Evolutionary conservation across 306 rosid species (phyloP), one percentile per base, ranked within the genome.

Genomic region (Casuarina glauca): DNA sequence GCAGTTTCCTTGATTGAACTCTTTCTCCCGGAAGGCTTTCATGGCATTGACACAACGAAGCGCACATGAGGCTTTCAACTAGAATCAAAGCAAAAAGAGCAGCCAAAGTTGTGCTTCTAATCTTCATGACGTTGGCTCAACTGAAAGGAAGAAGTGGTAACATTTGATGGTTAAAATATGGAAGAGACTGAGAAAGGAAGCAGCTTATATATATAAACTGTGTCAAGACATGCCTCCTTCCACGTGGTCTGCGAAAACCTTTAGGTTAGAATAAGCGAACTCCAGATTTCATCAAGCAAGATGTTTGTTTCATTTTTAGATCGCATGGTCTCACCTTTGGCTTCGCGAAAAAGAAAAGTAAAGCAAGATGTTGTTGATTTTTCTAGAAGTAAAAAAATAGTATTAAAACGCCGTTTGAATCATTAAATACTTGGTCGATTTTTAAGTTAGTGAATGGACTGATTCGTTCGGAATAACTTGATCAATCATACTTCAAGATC

Each of bases 171-270:
- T 55, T 76, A 43, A 79, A 83, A 77, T 73, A 75, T 73, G 58
- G 46, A 26, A 8, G 73, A 17, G 43, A 20, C 46, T 81, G 50
- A 61, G 88, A 76, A 89, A 70, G 78, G 83, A 82, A 81, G 82
- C 78, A 49, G 79, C 81, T 82, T 79, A 39, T 16, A 83, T 83
- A 84, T 84, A 82, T 84, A 82, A 66, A 78, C 74, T 38, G 69
- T 4, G 68, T 26, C 73, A 32, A 75, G 77, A 55, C 88, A 76
- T 76, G 84, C 82, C 85, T 77, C 74, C 50, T 26, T 68, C 76
- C 96, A 86, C 93, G 93, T 87, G 96, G 81, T 75, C 82, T 64
- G 52, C 82, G 82, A 70, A 62, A 55, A 74, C 87, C 76, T 77
- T 53, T 58, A 20, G 69, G 12, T 69, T 68, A 75, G 38, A 55